phyloP scores from a whole-genome alignment of 2,329 filamentous ascomycete genomes.

The Paracamarosporium sp. region DNA sequence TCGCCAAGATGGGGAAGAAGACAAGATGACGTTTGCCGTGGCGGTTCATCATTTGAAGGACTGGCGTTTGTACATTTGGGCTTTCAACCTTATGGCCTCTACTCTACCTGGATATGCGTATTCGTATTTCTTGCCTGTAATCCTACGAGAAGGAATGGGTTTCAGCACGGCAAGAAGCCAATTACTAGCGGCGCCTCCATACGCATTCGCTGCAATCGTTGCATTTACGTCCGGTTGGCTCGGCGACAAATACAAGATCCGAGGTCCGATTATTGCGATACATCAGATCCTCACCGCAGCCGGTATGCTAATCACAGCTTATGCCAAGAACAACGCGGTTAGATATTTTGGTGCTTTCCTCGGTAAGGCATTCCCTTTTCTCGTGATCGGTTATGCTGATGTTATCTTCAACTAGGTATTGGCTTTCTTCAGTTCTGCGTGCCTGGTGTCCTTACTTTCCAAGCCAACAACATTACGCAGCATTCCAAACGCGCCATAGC shows the following conservation, averaged over 20 bases:
- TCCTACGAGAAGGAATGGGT: conserved; percentile 32
- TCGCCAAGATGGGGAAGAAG: conserved; percentile 26
- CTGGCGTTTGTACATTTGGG: conserved; percentile 31
- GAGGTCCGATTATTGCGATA: conserved; percentile 29
- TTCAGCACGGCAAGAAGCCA: conserved; percentile 17
- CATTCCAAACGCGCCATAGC: conserved; percentile 30
- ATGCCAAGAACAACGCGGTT: conserved; percentile 24
- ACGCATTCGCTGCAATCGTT: conserved; percentile 26
- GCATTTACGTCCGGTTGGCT: conserved; percentile 33
- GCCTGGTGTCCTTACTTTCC: conserved; percentile 32
- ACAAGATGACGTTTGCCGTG: conserved; percentile 24
- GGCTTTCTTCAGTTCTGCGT: conserved; percentile 13
- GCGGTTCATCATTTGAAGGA: conserved; percentile 21
- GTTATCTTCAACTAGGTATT: neutral
- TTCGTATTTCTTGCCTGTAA: conserved; percentile 34
- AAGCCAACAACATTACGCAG: conserved; percentile 31
- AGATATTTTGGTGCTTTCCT: conserved; percentile 37
- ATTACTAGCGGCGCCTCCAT: conserved; percentile 33
- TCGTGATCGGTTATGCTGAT: neutral
- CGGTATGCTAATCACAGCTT: conserved; percentile 35
- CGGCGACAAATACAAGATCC: conserved; percentile 31
- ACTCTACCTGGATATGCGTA: conserved; percentile 34
- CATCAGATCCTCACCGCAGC: conserved; percentile 27
- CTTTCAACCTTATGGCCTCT: conserved; percentile 30
- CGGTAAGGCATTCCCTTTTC: conserved; percentile 9